phyloP scores from a whole-genome alignment of 1,284 basidiomycete species.

The Hymenochaete sp. region DNA sequence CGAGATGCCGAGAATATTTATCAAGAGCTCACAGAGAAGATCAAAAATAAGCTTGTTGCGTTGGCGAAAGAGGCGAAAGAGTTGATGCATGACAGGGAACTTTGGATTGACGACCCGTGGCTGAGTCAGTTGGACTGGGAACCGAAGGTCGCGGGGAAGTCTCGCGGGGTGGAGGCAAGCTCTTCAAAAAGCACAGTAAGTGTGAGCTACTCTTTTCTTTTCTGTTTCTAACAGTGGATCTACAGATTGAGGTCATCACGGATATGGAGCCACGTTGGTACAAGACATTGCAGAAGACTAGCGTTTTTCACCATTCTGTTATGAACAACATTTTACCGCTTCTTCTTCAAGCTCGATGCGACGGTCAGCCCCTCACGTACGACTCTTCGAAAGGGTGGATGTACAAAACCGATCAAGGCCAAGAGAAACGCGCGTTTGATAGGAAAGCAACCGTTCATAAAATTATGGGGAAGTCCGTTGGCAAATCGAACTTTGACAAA shows the following conservation, averaged over 20 bases:
- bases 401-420: conserved; percentile 33
- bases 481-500: conserved; percentile 31
- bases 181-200: conserved; percentile 11
- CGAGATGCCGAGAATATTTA: conserved; percentile 73
- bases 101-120: conserved; percentile 79
- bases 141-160: conserved; percentile 74
- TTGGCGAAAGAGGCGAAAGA: conserved; percentile 59
- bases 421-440: conserved; percentile 29
- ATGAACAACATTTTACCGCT: conserved; percentile 68
- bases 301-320: conserved; percentile 43
- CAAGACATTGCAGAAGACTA: conserved; percentile 41
- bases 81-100: conserved; percentile 36
- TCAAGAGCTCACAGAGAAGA: conserved; percentile 63
- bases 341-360: conserved; percentile 70
- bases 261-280: conserved; percentile 64
- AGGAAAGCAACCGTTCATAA: conserved; percentile 32
- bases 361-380: conserved; percentile 59
- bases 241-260: conserved; percentile 1
- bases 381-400: conserved; percentile 62
- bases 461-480: conserved; percentile 37
- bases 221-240: not conserved
- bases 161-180: conserved; percentile 42
- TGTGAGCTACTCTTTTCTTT: not conserved
- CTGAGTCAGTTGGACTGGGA: conserved; percentile 92
- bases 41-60: conserved; percentile 58